Conservation (phyloP, 768 basidiomycete species). For the Psilocybe cubensis region DNA sequence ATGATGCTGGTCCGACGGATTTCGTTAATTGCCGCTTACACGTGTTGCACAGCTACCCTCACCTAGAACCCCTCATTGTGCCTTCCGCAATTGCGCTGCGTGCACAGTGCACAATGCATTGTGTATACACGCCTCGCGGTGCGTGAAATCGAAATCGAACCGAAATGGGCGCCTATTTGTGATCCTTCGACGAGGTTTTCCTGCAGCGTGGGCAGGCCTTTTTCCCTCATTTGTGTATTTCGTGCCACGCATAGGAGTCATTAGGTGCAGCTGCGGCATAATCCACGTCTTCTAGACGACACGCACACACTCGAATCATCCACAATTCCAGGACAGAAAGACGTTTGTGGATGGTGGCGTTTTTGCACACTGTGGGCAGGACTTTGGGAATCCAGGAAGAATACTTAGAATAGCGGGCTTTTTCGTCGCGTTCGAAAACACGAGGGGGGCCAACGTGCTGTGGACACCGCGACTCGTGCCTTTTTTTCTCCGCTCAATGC, state of each 20-base stretch:
- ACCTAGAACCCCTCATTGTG: not conserved
- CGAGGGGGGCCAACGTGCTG: not conserved
- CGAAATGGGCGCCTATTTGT: slow-evolving; percentile 1
- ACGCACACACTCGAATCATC: too few species aligned
- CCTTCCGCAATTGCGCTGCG: not conserved
- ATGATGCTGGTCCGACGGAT: not conserved
- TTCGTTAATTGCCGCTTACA: slow-evolving; percentile 2
- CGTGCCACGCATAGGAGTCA: not conserved
- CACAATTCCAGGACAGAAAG: too few species aligned
- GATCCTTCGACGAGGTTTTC: not conserved
- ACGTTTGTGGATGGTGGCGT: too few species aligned
- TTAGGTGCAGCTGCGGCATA: too few species aligned
- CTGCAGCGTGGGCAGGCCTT: not conserved
- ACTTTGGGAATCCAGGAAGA: not conserved
- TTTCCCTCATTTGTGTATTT: not conserved
- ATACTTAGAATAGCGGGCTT: not conserved
- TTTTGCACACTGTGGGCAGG: not conserved
- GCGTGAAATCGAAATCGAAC: not conserved
- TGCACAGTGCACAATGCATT: too few species aligned
- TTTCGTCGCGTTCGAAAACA: not conserved
- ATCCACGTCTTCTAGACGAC: too few species aligned
- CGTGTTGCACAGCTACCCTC: not conserved
- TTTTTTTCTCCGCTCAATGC: too few species aligned
- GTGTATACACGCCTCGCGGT: not conserved
- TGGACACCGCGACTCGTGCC: not conserved